Evolutionary conservation across 768 basidiomycete genomes (phyloP), one percentile per base, ranked within the genome.

Genomic region (Tephrocybe sp.): DNA sequence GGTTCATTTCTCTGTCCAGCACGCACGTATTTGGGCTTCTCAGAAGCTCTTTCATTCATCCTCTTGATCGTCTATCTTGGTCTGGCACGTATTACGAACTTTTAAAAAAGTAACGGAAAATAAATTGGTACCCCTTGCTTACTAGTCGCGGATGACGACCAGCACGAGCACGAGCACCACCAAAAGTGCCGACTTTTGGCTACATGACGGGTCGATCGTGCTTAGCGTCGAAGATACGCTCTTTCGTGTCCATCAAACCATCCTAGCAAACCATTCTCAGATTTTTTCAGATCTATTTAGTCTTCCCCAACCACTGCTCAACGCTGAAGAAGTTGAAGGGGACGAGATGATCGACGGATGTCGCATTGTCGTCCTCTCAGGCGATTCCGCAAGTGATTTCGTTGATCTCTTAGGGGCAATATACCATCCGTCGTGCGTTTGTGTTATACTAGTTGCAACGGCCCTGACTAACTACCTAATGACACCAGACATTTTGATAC

Each of bases 251-350:
- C 75, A 78, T 53, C 73, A 75, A 46, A 75, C 76, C 14, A 72
- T 76, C 16, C 62, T 77, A 0, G 66, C 70, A 4, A 70, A 70
- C 45, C 83, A 87, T 56, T 85, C 84, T 0, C 83, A 87, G 35
- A 71, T 87, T 1, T 88, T 88, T 55, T 72, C 74, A 13, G 83
- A 80, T 53, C 67, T 87, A 44, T 81, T 88, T 56, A 71, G 72
- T 3, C 58, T 87, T 7, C 84, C 83, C 11, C 10, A 80, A 78
- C 52, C 81, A 81, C 5, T 2, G 23, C 20, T 19, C 11, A 2
- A 7, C 42, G 14, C 20, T 14, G 40, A 33, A 1, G 51, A 45
- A 13, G 52, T 14, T 10, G 48, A 16, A 17, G 68, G 63, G 6
- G 65, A 71, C 38, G 62, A 70, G 35, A 68, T 61, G 56, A 54